Evolutionary conservation across 192 early-diverging fungal genomes (phyloP), one percentile per base, ranked within the genome.

Genomic region (Mortierella alpina): DNA sequence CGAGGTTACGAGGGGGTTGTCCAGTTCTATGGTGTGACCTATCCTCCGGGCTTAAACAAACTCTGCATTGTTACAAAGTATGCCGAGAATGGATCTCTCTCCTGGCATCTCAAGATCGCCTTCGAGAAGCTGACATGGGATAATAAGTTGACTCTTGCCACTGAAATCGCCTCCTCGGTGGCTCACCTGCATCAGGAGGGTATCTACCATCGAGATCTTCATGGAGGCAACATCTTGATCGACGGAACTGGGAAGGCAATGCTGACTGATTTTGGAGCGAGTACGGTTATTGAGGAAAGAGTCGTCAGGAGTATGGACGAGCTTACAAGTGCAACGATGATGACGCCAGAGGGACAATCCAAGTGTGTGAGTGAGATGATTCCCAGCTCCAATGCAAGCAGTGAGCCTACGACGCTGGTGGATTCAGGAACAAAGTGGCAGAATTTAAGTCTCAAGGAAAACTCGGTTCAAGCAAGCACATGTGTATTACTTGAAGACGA

Each of bases 61-160:
- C 59, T 71, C 20, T 84, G 66, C 45, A 71, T 81, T 13, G 83
- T 84, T 20, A 81, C 73, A 40, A 73, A 81, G 62, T 84, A 75
- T 20, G 83, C 77, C 44, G 71, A 75, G 18, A 71, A 68, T 7
- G 83, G 83, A 0, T 72, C 76, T 2, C 71, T 84, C 41, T 64
- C 73, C 2, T 72, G 73, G 69, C 63, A 81, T 45, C 72, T 84
- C 59, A 72, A 73, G 61, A 66, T 47, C 11, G 57, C 61, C 59
- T 74, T 69, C 63, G 41, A 59, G 20, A 75, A 70, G 4, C 50
- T 85, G 8, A 74, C 66, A 5, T 85, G 84, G 84, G 17, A 42
- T 14, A 41, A 78, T 51, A 82, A 78, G 52, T 53, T 72, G 10
- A 52, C 14, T 15, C 54, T 85, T n/a, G 74, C 69, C 9, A 74